Evolutionary conservation across 352 stramenopile genomes (phyloP).

Genomic region (Pythium guiyangense): DNA sequence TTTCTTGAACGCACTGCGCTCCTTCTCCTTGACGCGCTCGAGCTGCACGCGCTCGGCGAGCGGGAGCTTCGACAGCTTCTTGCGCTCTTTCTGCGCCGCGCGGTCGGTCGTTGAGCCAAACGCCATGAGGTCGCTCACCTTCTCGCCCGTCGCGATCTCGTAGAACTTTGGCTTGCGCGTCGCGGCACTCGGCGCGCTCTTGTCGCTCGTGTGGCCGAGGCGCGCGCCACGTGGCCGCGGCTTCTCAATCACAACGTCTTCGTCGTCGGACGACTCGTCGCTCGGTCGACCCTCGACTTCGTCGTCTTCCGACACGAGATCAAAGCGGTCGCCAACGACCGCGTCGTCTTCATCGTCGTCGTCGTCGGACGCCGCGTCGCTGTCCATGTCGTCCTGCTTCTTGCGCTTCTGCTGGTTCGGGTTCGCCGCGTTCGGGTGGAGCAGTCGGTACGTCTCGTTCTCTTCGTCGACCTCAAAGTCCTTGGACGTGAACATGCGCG

Average conservation of each 20-base stretch:
- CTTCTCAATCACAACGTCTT: constrained; percentile 27
- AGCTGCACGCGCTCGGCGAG: constrained; percentile 73
- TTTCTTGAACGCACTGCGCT: constrained; percentile 83
- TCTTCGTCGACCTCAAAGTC: constrained; percentile 98
- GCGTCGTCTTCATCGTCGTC: constrained; percentile 38
- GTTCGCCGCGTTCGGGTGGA: constrained; percentile 91
- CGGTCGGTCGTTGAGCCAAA: constrained; percentile 68
- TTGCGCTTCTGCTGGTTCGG: constrained; percentile 48
- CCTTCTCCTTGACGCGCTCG: constrained; percentile 67
- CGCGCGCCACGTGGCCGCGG: constrained; percentile 4
- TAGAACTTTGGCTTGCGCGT: constrained; percentile 79
- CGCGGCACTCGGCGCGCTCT: not conserved
- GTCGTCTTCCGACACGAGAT: constrained; percentile 62
- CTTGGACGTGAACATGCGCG: constrained; percentile 94
- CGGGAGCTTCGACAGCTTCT: constrained; percentile 72
- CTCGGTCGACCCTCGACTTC: constrained; percentile 53
- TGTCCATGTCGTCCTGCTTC: constrained; percentile 92
- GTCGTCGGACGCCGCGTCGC: constrained; percentile 71
- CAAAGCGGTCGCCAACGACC: constrained; percentile 55
- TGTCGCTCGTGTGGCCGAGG: constrained; percentile 4
- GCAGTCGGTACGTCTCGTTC: constrained; percentile 93
- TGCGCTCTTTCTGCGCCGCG: constrained; percentile 69
- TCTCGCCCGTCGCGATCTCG: constrained; percentile 81
- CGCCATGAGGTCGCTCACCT: constrained; percentile 73
- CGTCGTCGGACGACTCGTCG: constrained; percentile 62